These are phyloP conservation scores for Cymbopogon citratus DNA, from an alignment of 176 grass and related monocot species.

Conservation along the genomic window DNA sequence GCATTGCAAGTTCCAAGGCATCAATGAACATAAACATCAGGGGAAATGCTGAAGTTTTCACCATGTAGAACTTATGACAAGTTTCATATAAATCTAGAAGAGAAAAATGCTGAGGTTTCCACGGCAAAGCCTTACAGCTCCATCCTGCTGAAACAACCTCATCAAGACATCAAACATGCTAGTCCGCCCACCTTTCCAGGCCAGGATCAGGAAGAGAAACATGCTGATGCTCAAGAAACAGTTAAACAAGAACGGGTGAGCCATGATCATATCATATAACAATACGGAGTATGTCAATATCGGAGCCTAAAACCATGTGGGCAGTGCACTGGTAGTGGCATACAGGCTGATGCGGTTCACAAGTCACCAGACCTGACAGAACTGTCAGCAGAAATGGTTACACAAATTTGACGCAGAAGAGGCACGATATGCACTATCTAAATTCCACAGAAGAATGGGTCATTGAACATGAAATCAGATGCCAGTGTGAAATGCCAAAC, in stretches of 20 bases:
- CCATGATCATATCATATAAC: background rate
- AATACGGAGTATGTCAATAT: background rate
- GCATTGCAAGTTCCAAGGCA: background rate
- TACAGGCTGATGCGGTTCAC: background rate
- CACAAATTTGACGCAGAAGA: background rate
- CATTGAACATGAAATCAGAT: background rate
- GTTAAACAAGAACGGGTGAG: background rate
- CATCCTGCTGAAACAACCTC: background rate
- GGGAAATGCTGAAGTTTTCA: background rate
- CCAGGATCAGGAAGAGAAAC: background rate
- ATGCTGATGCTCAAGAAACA: background rate
- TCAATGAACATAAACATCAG: too few relatives aligned
- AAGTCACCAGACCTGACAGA: background rate
- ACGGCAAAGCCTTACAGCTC: background rate
- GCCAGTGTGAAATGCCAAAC: background rate
- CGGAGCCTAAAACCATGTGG: background rate
- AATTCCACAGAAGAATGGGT: slow-evolving; percentile 19
- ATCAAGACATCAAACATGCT: background rate
- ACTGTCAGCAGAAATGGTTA: background rate
- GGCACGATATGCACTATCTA: background rate
- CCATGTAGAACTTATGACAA: background rate
- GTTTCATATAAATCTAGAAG: background rate
- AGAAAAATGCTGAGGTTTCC: background rate
- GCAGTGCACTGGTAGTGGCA: background rate
- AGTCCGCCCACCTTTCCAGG: background rate